These are phyloP conservation scores for Candida glucosophila DNA, from an alignment of 1,139 yeast species.

Conservation along the genomic window DNA sequence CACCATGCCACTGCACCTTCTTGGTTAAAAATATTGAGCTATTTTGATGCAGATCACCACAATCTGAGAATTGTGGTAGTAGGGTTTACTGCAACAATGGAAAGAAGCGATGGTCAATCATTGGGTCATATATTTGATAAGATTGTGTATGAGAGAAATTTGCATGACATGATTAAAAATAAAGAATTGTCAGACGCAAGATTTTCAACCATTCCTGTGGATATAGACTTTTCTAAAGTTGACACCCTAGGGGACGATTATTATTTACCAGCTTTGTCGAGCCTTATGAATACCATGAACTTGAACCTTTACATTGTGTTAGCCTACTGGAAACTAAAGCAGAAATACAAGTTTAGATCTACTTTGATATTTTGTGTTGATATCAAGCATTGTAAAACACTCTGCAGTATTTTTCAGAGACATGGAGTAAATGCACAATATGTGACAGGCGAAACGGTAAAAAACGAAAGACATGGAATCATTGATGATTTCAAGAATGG, in stretches of 20 bases:
- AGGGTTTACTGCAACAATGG: constrained; percentile 83
- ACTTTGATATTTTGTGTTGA: constrained; percentile 76
- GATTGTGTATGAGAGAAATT: constrained; percentile 61
- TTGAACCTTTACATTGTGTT: constrained; percentile 49
- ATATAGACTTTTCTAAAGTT: constrained; percentile 28
- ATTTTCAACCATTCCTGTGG: constrained; percentile 49
- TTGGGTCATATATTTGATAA: constrained; percentile 60
- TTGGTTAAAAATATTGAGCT: constrained; percentile 48
- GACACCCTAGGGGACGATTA: constrained; percentile 42
- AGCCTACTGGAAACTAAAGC: constrained; percentile 43
- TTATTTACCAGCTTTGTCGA: constrained; percentile 40
- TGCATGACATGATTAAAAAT: constrained; percentile 59
- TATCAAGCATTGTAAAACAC: constrained; percentile 51
- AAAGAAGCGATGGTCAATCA: constrained; percentile 57
- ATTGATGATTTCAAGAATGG: constrained; percentile 57
- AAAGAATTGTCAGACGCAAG: constrained; percentile 66
- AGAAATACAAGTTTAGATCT: constrained; percentile 37
- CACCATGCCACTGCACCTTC: constrained; percentile 82
- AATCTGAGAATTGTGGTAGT: constrained; percentile 46
- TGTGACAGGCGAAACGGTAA: constrained; percentile 61
- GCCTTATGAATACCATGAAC: constrained; percentile 44
- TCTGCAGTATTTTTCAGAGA: constrained; percentile 46
- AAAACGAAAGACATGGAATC: constrained; percentile 41
- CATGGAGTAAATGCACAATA: constrained; percentile 65
- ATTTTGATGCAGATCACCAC: constrained; percentile 44